Evolutionary conservation across 495 filamentous ascomycete genomes (phyloP), one percentile per base, ranked within the genome.

Genomic region (Amphirosellinia nigrospora): DNA sequence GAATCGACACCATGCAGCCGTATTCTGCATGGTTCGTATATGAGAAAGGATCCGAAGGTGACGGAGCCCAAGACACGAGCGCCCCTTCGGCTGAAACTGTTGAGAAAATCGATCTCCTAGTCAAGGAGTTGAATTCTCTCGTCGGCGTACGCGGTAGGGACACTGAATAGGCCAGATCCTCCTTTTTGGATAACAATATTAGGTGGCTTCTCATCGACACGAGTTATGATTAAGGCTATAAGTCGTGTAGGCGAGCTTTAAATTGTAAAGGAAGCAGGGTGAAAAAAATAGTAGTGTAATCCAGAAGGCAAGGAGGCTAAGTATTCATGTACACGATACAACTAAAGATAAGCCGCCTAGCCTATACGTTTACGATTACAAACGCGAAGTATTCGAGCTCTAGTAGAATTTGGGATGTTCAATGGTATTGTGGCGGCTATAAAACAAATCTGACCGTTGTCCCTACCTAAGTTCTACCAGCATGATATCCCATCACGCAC

Each of bases 401-500:
- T n/a, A 4, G 2, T 45, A n/a, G n/a, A 48, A 23, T n/a, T n/a
- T 48, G 1, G 21, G 23, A 10, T 28, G 9, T 3, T 48, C 5
- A 8, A 48, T 53, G 4, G 16, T 53, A 26, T 15, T 28, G 3
- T 13, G 23, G 10, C 4, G 23, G 48, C 48, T 50, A 11, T 10
- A 3, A 50, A 50, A 11, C 9, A 45, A 10, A 19, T 21, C 23
- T 21, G 1, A 11, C 15, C n/a, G n/a, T 48, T 21, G 3, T 53
- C 23, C 45, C 26, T 53, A 28, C 50, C 30, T 28, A 15, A 53
- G 2, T 53, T 15, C 23, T 28, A 53, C 6, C 48, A 52, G 16
- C 10, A 1, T 16, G 6, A 6, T 1, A 30, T 53, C 7, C 21
- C n/a, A 4, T 30, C 64, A 67, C 64, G 64, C 73, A 75, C 73